These are phyloP conservation scores for Rhododendron vialii DNA, from an alignment of 148 eudicot species.

Conservation along the genomic window DNA sequence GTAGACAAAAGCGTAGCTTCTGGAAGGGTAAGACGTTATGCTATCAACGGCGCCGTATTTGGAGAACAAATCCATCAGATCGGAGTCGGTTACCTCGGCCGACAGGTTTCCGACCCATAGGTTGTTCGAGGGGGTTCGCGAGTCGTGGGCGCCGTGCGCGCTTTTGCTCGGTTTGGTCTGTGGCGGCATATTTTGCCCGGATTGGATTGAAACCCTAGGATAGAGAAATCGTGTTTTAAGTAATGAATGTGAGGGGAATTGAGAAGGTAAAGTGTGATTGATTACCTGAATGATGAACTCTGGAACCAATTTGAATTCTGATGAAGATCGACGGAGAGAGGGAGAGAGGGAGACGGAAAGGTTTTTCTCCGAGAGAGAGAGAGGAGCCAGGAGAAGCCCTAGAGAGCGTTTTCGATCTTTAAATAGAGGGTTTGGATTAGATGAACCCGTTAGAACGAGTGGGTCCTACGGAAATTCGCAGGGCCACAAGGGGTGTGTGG, in stretches of 20 bases:
- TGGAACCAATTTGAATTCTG: not conserved
- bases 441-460: not conserved
- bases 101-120: constrained; percentile 83
- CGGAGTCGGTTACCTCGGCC: constrained; percentile 50
- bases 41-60: constrained; percentile 60
- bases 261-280: not conserved
- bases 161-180: not conserved
- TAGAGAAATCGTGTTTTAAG: not conserved
- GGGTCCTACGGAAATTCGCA: not conserved
- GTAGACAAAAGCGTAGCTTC: constrained; percentile 68
- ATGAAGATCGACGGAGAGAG: not conserved
- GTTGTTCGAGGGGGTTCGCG: constrained; percentile 45
- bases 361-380: not conserved
- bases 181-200: constrained; percentile 1
- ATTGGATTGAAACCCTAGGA: not conserved
- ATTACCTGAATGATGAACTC: not conserved
- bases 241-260: not conserved
- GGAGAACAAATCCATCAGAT: constrained; percentile 42
- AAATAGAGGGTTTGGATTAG: not conserved
- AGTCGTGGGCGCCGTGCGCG: constrained; percentile 13
- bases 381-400: too few species aligned
- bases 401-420: not conserved
- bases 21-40: constrained; percentile 46
- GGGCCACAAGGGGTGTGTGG: not conserved
- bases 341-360: not conserved